Evolutionary conservation across 768 basidiomycete genomes (phyloP).

Genomic region (Tulasnella sp.): DNA sequence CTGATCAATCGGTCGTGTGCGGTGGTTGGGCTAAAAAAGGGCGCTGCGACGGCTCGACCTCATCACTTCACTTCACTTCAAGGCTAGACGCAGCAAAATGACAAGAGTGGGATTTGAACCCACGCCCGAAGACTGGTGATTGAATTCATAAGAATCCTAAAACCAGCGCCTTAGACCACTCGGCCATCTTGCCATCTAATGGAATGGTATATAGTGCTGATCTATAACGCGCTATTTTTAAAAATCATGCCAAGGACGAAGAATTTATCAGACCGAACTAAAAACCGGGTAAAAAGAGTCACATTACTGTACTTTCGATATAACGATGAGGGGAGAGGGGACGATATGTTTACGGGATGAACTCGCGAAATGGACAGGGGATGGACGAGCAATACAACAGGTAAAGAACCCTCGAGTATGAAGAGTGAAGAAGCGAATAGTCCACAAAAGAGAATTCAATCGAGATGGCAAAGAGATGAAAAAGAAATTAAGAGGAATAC

Average conservation of each 20-base stretch:
- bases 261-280: conserved; percentile 23
- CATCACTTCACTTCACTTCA: background rate
- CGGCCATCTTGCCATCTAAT: conserved; percentile 29
- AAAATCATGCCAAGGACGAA: conserved; percentile 10
- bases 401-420: background rate
- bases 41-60: background rate
- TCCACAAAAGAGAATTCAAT: background rate
- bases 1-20: background rate
- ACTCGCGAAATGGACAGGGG: conserved; percentile 4
- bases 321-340: background rate
- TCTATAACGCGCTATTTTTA: too few species aligned
- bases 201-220: too few species aligned
- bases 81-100: background rate
- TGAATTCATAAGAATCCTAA: conserved; percentile 17
- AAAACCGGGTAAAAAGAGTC: background rate
- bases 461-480: background rate
- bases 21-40: background rate
- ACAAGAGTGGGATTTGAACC: conserved; percentile 31
- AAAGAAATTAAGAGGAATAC: background rate
- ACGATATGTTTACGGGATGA: background rate
- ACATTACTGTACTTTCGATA: conserved; percentile 19
- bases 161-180: conserved; percentile 33
- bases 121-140: conserved; percentile 30
- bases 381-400: background rate
- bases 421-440: background rate